Conservation (phyloP, 83 land plant species). For the Picea engelmannii region DNA sequence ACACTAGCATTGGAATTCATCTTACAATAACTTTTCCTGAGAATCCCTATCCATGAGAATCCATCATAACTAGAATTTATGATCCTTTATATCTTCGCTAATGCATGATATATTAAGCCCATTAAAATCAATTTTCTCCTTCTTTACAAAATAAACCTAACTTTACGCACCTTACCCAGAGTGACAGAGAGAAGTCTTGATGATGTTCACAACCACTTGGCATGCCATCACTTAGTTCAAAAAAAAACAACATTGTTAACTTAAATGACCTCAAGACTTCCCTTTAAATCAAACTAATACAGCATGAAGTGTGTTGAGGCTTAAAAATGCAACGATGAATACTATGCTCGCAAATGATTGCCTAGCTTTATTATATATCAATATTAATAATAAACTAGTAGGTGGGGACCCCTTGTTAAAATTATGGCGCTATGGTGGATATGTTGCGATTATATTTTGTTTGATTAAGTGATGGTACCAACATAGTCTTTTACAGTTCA, state of each 20-base stretch:
- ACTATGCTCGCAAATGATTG: too few relatives aligned
- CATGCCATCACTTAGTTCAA: conserved; percentile 73
- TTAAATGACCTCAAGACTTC: too few relatives aligned
- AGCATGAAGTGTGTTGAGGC: not conserved
- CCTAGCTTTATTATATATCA: too few relatives aligned
- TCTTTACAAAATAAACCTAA: too few relatives aligned
- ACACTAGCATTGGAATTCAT: not conserved
- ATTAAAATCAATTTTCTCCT: not conserved
- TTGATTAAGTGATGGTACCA: too few relatives aligned
- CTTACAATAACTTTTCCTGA: not conserved
- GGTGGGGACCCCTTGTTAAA: too few relatives aligned
- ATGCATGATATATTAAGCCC: too few relatives aligned
- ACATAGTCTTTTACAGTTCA: too few relatives aligned
- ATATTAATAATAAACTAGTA: too few relatives aligned
- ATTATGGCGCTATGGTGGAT: too few relatives aligned
- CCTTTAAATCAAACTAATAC: not conserved
- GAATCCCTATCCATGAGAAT: not conserved
- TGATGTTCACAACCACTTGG: conserved; percentile 89
- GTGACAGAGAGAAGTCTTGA: conserved; percentile 92
- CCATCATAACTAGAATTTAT: not conserved
- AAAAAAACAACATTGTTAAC: not conserved
- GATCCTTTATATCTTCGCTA: not conserved
- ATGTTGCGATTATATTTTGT: too few relatives aligned
- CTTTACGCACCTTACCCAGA: conserved; percentile 65
- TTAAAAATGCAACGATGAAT: too few relatives aligned